These are phyloP conservation scores for Austroboletus niveus DNA, from an alignment of 1,284 basidiomycete species.

Conservation along the genomic window DNA sequence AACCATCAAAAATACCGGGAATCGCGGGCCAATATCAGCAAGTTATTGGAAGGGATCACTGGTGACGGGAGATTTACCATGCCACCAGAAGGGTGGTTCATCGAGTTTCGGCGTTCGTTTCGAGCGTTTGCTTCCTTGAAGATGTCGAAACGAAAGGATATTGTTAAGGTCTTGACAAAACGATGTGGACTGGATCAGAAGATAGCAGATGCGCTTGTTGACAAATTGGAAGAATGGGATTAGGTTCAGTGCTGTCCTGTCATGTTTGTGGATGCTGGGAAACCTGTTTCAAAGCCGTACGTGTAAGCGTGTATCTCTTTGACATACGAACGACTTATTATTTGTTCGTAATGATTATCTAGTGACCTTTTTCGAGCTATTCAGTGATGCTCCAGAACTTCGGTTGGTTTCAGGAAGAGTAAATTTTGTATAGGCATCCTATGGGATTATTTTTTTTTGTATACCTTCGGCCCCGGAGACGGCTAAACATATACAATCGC, in stretches of 20 bases:
- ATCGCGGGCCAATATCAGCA: slow-evolving; percentile 18
- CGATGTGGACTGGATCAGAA: slow-evolving; percentile 24
- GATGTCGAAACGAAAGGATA: slow-evolving; percentile 24
- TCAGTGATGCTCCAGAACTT: too few relatives aligned
- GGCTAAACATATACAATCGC: too few relatives aligned
- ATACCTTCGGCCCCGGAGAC: not conserved
- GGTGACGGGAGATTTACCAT: not conserved
- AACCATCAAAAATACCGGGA: slow-evolving; percentile 26
- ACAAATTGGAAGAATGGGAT: slow-evolving; percentile 8
- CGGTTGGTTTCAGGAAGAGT: too few relatives aligned
- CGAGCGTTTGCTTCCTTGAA: slow-evolving; percentile 28
- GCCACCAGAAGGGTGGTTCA: slow-evolving; percentile 15
- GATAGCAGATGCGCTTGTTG: slow-evolving; percentile 22
- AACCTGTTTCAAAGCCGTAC: not conserved
- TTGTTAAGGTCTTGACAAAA: slow-evolving; percentile 27
- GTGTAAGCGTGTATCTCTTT: not conserved
- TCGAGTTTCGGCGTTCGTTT: slow-evolving; percentile 26
- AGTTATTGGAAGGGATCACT: slow-evolving; percentile 15
- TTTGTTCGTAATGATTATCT: not conserved
- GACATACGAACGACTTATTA: not conserved
- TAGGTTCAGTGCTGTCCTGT: slow-evolving; percentile 6
- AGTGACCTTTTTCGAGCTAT: too few relatives aligned
- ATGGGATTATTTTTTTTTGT: too few relatives aligned
- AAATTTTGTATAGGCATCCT: too few relatives aligned
- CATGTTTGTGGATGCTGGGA: not conserved